A percentile compares a stretch with the other conserved stretches of the same genome.
These are phyloP conservation scores for Nothopassalora personata DNA, from an alignment of 2,329 filamentous ascomycete genomes.

Conservation along the genomic window DNA sequence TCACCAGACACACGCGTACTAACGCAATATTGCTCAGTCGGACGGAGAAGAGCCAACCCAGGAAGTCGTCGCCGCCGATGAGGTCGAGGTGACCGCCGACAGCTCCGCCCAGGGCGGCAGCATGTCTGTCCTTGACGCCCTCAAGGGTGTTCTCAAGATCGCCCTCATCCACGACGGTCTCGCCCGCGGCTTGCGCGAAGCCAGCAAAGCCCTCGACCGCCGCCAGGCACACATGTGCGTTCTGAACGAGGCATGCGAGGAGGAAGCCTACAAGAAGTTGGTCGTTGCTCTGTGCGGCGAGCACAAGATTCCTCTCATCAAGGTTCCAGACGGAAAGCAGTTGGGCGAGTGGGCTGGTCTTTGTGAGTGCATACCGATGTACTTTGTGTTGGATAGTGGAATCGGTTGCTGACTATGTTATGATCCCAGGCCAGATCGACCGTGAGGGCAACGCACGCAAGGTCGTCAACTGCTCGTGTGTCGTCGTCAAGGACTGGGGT, in stretches of 20 bases:
- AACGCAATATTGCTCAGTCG: slow-evolving; percentile 59
- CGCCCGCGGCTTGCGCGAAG: slow-evolving; percentile 95
- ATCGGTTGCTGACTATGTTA: slow-evolving; percentile 9
- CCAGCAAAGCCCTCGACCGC: slow-evolving; percentile 96
- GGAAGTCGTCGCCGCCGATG: slow-evolving; percentile 67
- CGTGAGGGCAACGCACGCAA: slow-evolving; percentile 99
- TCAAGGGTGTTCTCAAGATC: slow-evolving; percentile 98
- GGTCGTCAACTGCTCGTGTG: slow-evolving; percentile 99
- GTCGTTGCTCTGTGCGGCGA: slow-evolving; percentile 97
- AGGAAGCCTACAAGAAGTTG: slow-evolving; percentile 99
- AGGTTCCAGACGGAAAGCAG: slow-evolving; percentile 99
- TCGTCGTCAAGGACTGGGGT: slow-evolving; percentile 99
- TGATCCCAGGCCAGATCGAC: slow-evolving; percentile 77
- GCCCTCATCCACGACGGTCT: slow-evolving; percentile 99
- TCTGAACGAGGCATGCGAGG: slow-evolving; percentile 98
- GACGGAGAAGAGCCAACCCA: slow-evolving; percentile 98
- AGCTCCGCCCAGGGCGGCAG: slow-evolving; percentile 67
- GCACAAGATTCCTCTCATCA: slow-evolving; percentile 99
- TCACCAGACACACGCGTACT: slow-evolving; percentile 7
- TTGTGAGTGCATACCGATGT: slow-evolving; percentile 62
- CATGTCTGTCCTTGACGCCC: slow-evolving; percentile 96
- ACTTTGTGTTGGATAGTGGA: background rate
- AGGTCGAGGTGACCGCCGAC: slow-evolving; percentile 95
- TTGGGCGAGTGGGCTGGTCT: slow-evolving; percentile 99
- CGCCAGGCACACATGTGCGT: slow-evolving; percentile 99